Conservation (phyloP, 805 yeast species). For the Candida ipomoeae region DNA sequence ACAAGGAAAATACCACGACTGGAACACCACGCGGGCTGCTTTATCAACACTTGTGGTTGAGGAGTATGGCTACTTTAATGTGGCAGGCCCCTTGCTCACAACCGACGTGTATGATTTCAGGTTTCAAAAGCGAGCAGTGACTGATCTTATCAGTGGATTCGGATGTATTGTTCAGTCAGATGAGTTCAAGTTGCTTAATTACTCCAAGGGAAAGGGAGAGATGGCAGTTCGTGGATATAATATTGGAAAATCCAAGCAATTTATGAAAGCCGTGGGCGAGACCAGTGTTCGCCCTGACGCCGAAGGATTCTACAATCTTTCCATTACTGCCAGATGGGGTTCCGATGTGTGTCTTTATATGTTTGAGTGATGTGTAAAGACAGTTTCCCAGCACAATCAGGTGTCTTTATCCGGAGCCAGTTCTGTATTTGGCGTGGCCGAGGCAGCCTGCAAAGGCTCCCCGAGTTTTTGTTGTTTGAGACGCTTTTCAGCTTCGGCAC, state of each 20-base stretch:
- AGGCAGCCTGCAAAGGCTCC: background rate
- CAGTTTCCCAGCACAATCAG: background rate
- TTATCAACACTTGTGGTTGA: conserved; percentile 48
- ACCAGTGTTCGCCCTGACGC: conserved; percentile 10
- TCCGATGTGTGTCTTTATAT: conserved; percentile 69
- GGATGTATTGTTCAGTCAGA: conserved; percentile 60
- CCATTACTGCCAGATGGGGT: conserved; percentile 58
- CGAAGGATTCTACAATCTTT: conserved; percentile 41
- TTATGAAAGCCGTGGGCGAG: conserved; percentile 15
- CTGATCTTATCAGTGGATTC: conserved; percentile 28
- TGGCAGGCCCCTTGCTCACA: conserved; percentile 55
- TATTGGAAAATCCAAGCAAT: conserved; percentile 46
- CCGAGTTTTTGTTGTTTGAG: background rate
- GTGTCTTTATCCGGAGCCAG: background rate
- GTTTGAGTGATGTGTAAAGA: background rate
- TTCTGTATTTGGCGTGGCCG: background rate
- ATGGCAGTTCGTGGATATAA: conserved; percentile 61
- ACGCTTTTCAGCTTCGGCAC: conserved; percentile 22
- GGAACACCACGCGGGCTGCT: conserved; percentile 43
- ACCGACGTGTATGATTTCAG: conserved; percentile 65
- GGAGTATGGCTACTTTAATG: conserved; percentile 44
- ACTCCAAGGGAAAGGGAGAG: conserved; percentile 42
- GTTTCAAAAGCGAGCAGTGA: conserved; percentile 25
- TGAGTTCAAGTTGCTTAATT: conserved; percentile 49
- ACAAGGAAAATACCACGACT: conserved; percentile 20